phyloP scores from a whole-genome alignment of 2,329 filamentous ascomycete species.

The Cadophora sp. region DNA sequence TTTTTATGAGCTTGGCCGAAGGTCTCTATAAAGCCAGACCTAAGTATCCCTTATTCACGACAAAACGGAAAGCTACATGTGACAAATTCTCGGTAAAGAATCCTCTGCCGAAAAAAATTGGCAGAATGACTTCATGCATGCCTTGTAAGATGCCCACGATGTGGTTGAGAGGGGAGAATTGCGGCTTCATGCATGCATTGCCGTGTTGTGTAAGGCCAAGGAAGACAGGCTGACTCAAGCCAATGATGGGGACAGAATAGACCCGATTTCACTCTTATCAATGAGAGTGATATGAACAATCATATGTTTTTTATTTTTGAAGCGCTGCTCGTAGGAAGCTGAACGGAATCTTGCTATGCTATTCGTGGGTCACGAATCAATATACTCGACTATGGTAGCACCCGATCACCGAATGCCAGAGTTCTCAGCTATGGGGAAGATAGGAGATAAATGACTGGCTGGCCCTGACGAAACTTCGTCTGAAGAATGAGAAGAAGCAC shows the following conservation, averaged over 20 bases:
- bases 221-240: not conserved
- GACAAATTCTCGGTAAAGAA: not conserved
- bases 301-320: no score
- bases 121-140: constrained; percentile 1
- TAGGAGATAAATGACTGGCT: not conserved
- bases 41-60: not conserved
- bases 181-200: constrained; percentile 10
- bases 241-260: not conserved
- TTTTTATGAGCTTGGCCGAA: no score
- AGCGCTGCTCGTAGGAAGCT: not conserved
- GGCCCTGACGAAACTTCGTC: not conserved
- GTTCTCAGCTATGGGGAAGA: not conserved
- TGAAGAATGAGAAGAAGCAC: not conserved
- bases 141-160: not conserved
- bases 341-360: not conserved
- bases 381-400: no score
- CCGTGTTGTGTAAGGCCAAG: constrained; percentile 8
- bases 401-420: no score
- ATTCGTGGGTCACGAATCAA: not conserved
- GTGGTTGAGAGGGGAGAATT: not conserved
- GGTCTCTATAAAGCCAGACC: not conserved
- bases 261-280: constrained; percentile 3
- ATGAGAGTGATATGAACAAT: not conserved
- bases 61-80: not conserved
- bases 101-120: not conserved